phyloP scores from a whole-genome alignment of 2,329 filamentous ascomycete species.

The Blastomyces silverae region DNA sequence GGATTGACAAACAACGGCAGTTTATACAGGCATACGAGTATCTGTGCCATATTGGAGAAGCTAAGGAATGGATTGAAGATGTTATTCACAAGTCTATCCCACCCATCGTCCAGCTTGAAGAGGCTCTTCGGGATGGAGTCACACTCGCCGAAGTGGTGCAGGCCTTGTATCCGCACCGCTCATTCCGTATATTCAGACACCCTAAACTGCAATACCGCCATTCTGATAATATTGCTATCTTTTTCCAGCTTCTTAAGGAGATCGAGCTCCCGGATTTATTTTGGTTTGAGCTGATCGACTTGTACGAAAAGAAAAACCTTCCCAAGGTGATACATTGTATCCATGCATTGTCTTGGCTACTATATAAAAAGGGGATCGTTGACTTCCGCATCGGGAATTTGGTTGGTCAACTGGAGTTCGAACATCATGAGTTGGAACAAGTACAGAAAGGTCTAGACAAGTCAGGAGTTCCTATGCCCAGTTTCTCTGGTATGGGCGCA shows the following conservation, averaged over 20 bases:
- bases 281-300: conserved; percentile 90
- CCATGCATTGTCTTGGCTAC: conserved; percentile 92
- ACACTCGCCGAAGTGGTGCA: conserved; percentile 92
- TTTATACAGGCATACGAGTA: conserved; percentile 98
- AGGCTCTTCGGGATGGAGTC: conserved; percentile 85
- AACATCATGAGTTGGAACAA: conserved; percentile 93
- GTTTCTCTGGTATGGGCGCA: conserved; percentile 94
- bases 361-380: conserved; percentile 90
- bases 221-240: conserved; percentile 95
- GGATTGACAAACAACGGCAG: conserved; percentile 98
- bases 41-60: conserved; percentile 96
- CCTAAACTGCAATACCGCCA: conserved; percentile 85
- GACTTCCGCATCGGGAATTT: conserved; percentile 95
- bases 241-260: conserved; percentile 88
- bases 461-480: conserved; percentile 90
- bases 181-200: conserved; percentile 76
- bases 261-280: conserved; percentile 92
- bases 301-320: conserved; percentile 99
- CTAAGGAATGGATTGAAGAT: conserved; percentile 98
- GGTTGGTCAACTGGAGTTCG: conserved; percentile 92
- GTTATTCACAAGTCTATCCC: conserved; percentile 79
- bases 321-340: conserved; percentile 99
- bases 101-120: conserved; percentile 87
- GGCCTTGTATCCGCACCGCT: conserved; percentile 69
- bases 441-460: conserved; percentile 97